phyloP scores from a whole-genome alignment of 495 filamentous ascomycete species.

The Penicillium robsamsonii region DNA sequence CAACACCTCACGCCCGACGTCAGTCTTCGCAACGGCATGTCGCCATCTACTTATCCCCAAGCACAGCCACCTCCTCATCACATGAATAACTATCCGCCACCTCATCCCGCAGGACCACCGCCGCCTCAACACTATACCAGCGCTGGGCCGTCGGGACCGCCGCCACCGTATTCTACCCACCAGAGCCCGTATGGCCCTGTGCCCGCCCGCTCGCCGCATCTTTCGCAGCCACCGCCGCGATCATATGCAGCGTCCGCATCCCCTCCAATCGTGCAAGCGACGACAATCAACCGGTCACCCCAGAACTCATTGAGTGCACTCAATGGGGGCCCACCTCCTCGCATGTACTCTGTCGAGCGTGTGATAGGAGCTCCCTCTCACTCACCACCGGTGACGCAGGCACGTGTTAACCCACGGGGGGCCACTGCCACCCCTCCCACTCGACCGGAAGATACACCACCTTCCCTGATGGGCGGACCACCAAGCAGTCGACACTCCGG shows the following conservation, averaged over 20 bases:
- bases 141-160: conserved; percentile 40
- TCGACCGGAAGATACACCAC: conserved; percentile 35
- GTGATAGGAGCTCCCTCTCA: conserved; percentile 35
- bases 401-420: conserved; percentile 35
- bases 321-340: conserved; percentile 39
- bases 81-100: conserved; percentile 34
- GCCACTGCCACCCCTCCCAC: conserved; percentile 35
- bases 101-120: conserved; percentile 31
- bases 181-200: conserved; percentile 44
- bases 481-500: conserved; percentile 32
- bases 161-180: conserved; percentile 37
- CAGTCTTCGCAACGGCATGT: conserved; percentile 39
- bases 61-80: conserved; percentile 29
- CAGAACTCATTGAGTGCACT: conserved; percentile 40
- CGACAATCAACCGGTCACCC: conserved; percentile 43
- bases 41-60: conserved; percentile 30
- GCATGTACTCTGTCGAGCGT: conserved; percentile 38
- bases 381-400: conserved; percentile 40
- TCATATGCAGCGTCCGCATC: conserved; percentile 47
- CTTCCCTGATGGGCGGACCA: conserved; percentile 23
- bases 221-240: conserved; percentile 37
- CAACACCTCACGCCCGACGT: conserved; percentile 28
- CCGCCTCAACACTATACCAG: conserved; percentile 34
- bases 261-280: conserved; percentile 45
- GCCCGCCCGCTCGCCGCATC: conserved; percentile 41